Percentiles rank a stretch among this genome's conserved stretches.
These are phyloP conservation scores for Tothia fuscella DNA, from an alignment of 2,329 filamentous ascomycete genomes.

Conservation along the genomic window DNA sequence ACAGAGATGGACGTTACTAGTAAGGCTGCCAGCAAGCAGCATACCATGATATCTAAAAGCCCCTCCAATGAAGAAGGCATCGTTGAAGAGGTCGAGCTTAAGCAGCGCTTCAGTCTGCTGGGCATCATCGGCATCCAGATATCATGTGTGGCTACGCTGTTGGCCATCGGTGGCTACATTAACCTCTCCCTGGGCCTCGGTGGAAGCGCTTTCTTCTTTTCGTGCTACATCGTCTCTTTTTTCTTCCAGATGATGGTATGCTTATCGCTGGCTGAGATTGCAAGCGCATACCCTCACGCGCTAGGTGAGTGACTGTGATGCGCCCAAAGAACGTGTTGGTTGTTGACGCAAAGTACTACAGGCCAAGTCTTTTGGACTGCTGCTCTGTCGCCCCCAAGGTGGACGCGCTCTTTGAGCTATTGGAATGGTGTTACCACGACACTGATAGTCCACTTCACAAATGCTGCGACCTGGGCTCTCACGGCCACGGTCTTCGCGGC, in stretches of 20 bases:
- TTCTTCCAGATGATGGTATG: neutral
- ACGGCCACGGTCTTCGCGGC: neutral
- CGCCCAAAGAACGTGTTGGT: neutral
- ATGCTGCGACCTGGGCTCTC: neutral
- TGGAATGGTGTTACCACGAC: neutral
- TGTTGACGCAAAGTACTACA: neutral
- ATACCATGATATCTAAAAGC: no score
- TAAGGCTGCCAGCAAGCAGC: no score
- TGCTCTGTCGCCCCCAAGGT: neutral
- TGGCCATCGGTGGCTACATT: neutral
- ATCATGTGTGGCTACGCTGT: neutral
- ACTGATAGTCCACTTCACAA: neutral
- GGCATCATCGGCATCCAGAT: neutral
- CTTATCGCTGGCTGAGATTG: neutral
- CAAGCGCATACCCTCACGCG: neutral
- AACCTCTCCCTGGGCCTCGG: neutral
- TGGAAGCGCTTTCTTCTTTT: neutral
- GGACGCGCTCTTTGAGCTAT: neutral
- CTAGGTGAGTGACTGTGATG: neutral
- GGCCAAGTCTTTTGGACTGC: neutral
- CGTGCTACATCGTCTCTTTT: neutral
- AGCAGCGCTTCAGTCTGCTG: no score
- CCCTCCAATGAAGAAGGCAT: no score
- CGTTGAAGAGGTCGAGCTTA: no score
- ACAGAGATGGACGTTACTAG: no score